These are phyloP conservation scores for Monsonia emarginata DNA, from an alignment of 441 rosid genomes.

Conservation along the genomic window DNA sequence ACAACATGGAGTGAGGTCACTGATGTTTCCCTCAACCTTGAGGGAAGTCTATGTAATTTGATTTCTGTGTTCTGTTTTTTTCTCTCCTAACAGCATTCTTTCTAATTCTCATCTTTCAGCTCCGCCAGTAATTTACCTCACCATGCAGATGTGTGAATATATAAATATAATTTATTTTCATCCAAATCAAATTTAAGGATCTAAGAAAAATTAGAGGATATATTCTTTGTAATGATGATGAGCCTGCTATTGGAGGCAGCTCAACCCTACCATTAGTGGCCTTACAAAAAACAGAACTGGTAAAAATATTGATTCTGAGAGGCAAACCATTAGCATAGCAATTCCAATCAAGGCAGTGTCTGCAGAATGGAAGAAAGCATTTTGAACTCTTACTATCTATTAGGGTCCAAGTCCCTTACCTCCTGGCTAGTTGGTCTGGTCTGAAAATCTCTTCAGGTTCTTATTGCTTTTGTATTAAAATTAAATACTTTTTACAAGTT, in stretches of 20 bases:
- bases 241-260: background rate
- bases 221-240: background rate
- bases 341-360: background rate
- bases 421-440: background rate
- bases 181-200: background rate
- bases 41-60: background rate
- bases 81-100: background rate
- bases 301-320: background rate
- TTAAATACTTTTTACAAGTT: background rate
- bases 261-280: background rate
- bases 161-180: background rate
- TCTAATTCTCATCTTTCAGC: background rate
- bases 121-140: background rate
- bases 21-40: conserved; percentile 1
- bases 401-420: background rate
- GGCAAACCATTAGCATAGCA: background rate
- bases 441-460: background rate
- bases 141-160: background rate
- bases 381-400: background rate
- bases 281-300: background rate
- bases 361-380: background rate
- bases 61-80: background rate
- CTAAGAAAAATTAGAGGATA: background rate
- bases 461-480: background rate
- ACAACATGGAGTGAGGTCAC: background rate